Conservation (phyloP, 768 basidiomycete species). For the Mrakia hoshinonis region DNA sequence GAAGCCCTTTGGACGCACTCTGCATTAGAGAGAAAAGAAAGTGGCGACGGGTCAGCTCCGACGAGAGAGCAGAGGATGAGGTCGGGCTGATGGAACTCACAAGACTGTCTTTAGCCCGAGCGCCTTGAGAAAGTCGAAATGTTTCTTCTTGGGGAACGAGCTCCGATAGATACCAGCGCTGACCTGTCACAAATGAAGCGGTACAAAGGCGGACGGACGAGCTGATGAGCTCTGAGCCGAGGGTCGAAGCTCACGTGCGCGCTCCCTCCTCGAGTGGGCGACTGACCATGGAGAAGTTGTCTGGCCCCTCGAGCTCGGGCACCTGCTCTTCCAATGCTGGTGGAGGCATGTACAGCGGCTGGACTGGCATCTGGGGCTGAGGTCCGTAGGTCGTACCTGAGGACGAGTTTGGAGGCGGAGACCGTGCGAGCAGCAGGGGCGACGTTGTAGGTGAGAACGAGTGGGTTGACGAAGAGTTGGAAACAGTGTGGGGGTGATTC, state of each 20-base stretch:
- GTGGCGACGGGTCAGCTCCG: not conserved
- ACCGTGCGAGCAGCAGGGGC: constrained; percentile 1
- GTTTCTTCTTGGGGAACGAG: constrained; percentile 40
- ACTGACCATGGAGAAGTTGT: constrained; percentile 41
- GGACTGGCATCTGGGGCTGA: constrained; percentile 5
- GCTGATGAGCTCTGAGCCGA: not conserved
- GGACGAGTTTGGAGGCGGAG: not conserved
- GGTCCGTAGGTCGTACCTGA: not conserved
- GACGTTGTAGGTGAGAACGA: constrained; percentile 2
- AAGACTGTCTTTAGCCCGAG: constrained; percentile 42
- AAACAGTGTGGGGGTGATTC: constrained; percentile 4
- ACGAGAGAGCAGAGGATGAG: not conserved
- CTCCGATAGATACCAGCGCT: constrained; percentile 38
- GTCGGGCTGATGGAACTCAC: constrained; percentile 33
- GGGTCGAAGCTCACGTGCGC: not conserved
- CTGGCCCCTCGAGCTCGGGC: constrained; percentile 32
- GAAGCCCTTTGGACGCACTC: not conserved
- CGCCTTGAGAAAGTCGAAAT: constrained; percentile 42
- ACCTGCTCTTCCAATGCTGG: constrained; percentile 5
- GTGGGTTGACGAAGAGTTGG: not conserved
- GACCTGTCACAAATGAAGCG: not conserved
- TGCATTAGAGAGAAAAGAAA: not conserved
- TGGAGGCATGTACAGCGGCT: constrained; percentile 5
- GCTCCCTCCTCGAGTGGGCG: not conserved
- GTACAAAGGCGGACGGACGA: not conserved